Evolutionary conservation across 179 eudicot genomes (phyloP).

Genomic region (Sideroxylon spinosum): DNA sequence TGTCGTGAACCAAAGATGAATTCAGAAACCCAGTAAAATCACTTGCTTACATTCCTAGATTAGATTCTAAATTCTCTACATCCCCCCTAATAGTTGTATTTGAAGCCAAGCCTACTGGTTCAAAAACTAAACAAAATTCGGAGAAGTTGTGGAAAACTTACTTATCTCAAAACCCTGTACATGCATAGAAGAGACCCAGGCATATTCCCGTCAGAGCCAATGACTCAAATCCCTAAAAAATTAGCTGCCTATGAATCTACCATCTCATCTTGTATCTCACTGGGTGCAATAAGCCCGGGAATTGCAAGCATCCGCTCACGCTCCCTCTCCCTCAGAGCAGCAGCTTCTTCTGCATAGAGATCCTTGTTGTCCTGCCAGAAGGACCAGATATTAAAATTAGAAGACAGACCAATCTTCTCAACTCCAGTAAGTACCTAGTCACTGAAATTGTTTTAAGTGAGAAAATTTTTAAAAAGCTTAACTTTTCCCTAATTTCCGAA

Average conservation of each 20-base stretch:
- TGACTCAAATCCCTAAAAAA: slow-evolving; percentile 6
- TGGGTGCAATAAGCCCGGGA: slow-evolving; percentile 93
- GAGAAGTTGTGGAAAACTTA: slow-evolving; percentile 5
- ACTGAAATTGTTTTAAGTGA: no score
- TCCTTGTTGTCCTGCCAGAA: slow-evolving; percentile 73
- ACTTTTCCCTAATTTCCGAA: no score
- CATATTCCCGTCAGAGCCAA: slow-evolving; percentile 9
- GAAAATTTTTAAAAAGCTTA: no score
- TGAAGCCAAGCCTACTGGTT: slow-evolving; percentile 17
- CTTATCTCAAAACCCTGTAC: background rate
- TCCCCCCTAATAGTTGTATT: slow-evolving; percentile 1
- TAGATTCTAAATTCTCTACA: slow-evolving; percentile 27
- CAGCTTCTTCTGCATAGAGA: slow-evolving; percentile 97
- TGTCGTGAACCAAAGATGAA: slow-evolving; percentile 6
- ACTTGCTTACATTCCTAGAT: slow-evolving; percentile 26
- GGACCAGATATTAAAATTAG: no score
- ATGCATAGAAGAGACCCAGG: slow-evolving; percentile 8
- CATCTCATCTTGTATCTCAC: slow-evolving; percentile 96
- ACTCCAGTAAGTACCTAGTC: no score
- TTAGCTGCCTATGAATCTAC: slow-evolving; percentile 53
- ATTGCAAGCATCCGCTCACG: slow-evolving; percentile 80
- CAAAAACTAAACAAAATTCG: slow-evolving; percentile 10
- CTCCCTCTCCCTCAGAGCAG: slow-evolving; percentile 85
- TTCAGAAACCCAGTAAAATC: slow-evolving; percentile 8
- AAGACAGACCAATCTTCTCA: no score